Evolutionary conservation across 2,329 filamentous ascomycete genomes (phyloP).

Genomic region (Pseudogymnoascus sp.): DNA sequence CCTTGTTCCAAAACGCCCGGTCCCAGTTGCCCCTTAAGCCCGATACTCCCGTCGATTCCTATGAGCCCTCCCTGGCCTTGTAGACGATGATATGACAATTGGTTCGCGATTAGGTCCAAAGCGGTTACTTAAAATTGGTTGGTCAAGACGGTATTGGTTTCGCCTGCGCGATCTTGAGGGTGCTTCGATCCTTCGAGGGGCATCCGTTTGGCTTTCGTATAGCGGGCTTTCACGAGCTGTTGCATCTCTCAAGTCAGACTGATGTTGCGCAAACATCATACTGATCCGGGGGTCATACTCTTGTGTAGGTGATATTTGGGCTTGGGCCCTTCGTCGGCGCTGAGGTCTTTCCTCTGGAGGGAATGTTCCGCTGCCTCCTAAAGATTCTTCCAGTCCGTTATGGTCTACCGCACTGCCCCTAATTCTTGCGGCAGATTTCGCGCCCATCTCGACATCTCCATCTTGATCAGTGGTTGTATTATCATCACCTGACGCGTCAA

Average conservation of each 20-base stretch:
- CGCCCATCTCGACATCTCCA: conserved; percentile 30
- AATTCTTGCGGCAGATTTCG: not conserved
- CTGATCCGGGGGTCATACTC: conserved; percentile 27
- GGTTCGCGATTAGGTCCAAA: not conserved
- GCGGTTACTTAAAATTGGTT: not conserved
- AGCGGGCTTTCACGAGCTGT: conserved; percentile 14
- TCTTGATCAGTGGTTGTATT: conserved; percentile 24
- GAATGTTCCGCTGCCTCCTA: no score
- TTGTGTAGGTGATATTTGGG: conserved; percentile 12
- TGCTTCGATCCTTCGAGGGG: conserved; percentile 16
- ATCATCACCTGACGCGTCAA: conserved; percentile 18
- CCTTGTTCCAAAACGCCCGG: not conserved
- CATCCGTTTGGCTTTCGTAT: conserved; percentile 15
- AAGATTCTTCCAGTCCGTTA: not conserved
- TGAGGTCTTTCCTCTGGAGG: conserved; percentile 13
- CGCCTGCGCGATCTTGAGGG: conserved; percentile 18
- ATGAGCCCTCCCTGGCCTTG: conserved; percentile 4
- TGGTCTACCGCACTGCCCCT: not conserved
- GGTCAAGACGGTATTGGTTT: conserved; percentile 18
- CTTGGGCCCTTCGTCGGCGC: conserved; percentile 12
- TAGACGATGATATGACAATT: conserved; percentile 5
- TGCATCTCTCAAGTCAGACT: conserved; percentile 19
- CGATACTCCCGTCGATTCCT: conserved; percentile 8
- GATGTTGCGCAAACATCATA: conserved; percentile 27
- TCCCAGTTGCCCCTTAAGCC: not conserved